Evolutionary conservation across 192 early-diverging fungal species (phyloP).

Genomic region (Mortierella antarctica): DNA sequence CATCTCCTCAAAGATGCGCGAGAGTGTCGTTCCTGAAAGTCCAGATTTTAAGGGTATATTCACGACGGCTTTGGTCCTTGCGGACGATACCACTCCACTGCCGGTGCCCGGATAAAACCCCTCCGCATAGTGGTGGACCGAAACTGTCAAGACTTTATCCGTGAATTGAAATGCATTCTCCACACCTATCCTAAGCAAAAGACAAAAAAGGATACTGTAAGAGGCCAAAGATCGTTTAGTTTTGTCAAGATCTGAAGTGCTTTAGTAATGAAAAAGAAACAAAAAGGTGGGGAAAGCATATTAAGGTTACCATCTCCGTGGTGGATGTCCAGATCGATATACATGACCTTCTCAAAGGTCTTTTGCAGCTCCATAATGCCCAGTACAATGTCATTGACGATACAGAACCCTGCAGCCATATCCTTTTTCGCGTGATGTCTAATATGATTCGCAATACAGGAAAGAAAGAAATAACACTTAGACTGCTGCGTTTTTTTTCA

Average conservation of each 20-base stretch:
- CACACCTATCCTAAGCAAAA: slow-evolving; percentile 61
- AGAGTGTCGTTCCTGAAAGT: slow-evolving; percentile 73
- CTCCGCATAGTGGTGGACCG: slow-evolving; percentile 82
- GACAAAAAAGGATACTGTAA: no score
- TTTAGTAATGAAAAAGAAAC: neutral
- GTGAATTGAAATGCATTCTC: slow-evolving; percentile 88
- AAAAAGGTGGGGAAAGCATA: no score
- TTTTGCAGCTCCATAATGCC: slow-evolving; percentile 83
- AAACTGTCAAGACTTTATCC: slow-evolving; percentile 87
- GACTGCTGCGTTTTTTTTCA: neutral
- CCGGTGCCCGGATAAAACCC: slow-evolving; percentile 81
- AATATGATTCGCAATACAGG: neutral
- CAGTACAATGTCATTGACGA: slow-evolving; percentile 91
- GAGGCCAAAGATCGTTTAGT: neutral
- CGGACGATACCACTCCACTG: slow-evolving; percentile 1
- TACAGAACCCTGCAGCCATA: slow-evolving; percentile 91
- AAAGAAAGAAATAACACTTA: neutral
- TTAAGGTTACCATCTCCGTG: slow-evolving; percentile 78
- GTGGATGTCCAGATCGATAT: slow-evolving; percentile 91
- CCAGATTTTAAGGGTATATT: slow-evolving; percentile 83
- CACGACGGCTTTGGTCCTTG: slow-evolving; percentile 51
- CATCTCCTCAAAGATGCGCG: slow-evolving; percentile 69
- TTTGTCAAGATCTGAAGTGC: neutral
- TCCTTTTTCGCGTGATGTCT: slow-evolving; percentile 58
- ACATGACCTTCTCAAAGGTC: slow-evolving; percentile 77